phyloP scores from a whole-genome alignment of 2,329 filamentous ascomycete genomes.

The Ophiostoma himal-ulmi region DNA sequence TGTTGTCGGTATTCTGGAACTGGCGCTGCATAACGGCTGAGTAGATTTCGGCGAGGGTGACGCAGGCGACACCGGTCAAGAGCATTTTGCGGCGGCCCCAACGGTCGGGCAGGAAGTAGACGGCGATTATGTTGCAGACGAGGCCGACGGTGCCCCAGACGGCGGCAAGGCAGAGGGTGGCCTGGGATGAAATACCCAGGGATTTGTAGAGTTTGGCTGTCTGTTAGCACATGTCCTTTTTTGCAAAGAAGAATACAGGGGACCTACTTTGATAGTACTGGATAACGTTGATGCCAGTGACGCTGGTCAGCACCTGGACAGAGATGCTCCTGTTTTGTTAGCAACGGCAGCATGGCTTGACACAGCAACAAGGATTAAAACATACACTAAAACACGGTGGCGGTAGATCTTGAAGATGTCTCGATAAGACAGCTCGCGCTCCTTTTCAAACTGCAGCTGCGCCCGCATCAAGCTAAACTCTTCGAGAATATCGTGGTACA shows the following conservation, averaged over 20 bases:
- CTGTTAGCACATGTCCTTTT: not conserved
- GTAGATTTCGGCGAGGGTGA: constrained; percentile 54
- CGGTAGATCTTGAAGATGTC: constrained; percentile 50
- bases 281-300: constrained; percentile 55
- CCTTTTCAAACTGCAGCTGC: constrained; percentile 53
- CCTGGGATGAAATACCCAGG: constrained; percentile 45
- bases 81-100: constrained; percentile 58
- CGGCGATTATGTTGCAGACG: constrained; percentile 46
- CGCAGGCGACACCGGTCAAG: constrained; percentile 44
- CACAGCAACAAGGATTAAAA: not conserved
- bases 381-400: constrained; percentile 44
- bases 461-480: constrained; percentile 51
- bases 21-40: constrained; percentile 52
- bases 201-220: constrained; percentile 50
- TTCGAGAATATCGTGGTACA: constrained; percentile 39
- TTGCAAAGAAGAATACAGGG: not conserved
- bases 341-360: constrained; percentile 22
- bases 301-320: constrained; percentile 52
- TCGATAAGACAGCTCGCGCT: constrained; percentile 46
- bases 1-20: constrained; percentile 45
- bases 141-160: constrained; percentile 52
- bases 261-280: constrained; percentile 28
- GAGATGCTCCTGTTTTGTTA: constrained; percentile 34
- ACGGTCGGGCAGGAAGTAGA: constrained; percentile 48
- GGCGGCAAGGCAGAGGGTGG: constrained; percentile 48